Percentiles rank a stretch among this genome's conserved stretches.
Conservation (phyloP, 192 early-diverging fungal genomes). For the Coemansia reversa region DNA sequence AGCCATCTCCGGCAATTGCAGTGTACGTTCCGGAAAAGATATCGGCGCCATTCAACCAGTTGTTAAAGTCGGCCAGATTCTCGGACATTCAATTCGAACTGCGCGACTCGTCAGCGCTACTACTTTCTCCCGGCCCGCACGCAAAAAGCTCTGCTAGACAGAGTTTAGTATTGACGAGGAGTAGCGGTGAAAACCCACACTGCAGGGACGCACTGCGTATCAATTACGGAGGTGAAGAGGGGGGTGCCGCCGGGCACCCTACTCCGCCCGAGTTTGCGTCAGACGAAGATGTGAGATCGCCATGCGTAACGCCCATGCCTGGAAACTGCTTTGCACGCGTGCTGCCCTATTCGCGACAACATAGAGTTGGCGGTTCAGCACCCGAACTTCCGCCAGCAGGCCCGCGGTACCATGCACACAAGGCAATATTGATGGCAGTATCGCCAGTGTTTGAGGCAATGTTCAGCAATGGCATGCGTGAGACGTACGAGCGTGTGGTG, state of each 20-base stretch:
- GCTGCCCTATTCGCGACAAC: slow-evolving; percentile 31
- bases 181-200: slow-evolving; percentile 20
- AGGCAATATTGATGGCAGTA: slow-evolving; percentile 51
- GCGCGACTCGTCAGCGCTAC: slow-evolving; percentile 33
- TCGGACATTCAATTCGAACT: slow-evolving; percentile 54
- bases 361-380: slow-evolving; percentile 15
- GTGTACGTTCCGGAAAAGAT: slow-evolving; percentile 51
- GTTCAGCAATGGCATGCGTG: slow-evolving; percentile 62
- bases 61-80: slow-evolving; percentile 45
- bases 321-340: slow-evolving; percentile 33
- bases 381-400: slow-evolving; percentile 8
- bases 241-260: slow-evolving; percentile 13
- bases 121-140: slow-evolving; percentile 43
- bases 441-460: slow-evolving; percentile 58
- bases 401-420: slow-evolving; percentile 54
- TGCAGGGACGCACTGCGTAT: slow-evolving; percentile 29
- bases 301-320: slow-evolving; percentile 48
- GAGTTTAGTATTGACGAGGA: slow-evolving; percentile 25
- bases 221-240: slow-evolving; percentile 11
- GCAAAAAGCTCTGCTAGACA: slow-evolving; percentile 3
- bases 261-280: slow-evolving; percentile 17
- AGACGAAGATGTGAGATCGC: slow-evolving; percentile 7
- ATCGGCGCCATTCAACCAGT: slow-evolving; percentile 49
- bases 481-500: slow-evolving; percentile 51
- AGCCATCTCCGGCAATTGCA: slow-evolving; percentile 42